These are phyloP conservation scores for Obelidium mucronatum DNA, from an alignment of 192 early-diverging fungal species.

Conservation along the genomic window DNA sequence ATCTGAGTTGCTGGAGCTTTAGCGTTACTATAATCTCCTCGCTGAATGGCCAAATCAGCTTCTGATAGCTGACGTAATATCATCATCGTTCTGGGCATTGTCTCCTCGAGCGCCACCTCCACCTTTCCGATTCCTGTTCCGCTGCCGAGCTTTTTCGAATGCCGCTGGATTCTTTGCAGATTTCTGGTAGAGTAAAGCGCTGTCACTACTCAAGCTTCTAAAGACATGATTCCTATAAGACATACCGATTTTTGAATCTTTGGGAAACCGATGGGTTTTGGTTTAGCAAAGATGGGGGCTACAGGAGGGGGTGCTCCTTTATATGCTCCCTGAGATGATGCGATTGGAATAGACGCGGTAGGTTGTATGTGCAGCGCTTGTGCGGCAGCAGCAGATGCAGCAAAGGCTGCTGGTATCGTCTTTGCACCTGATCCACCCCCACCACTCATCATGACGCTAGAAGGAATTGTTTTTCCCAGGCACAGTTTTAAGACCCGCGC, in stretches of 20 bases:
- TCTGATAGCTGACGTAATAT: neutral
- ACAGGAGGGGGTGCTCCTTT: neutral
- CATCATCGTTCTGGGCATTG: conserved; percentile 10
- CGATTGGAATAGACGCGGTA: neutral
- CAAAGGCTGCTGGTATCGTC: neutral
- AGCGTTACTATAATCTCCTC: conserved; percentile 56
- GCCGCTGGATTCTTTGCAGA: conserved; percentile 21
- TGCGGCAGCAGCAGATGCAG: neutral
- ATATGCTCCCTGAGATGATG: neutral
- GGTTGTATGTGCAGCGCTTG: neutral
- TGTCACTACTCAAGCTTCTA: neutral
- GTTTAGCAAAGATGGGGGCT: neutral
- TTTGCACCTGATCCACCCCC: neutral
- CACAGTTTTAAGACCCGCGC: too few species aligned
- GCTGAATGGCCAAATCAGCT: conserved; percentile 34
- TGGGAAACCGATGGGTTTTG: neutral
- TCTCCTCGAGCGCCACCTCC: neutral
- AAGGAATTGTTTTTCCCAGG: too few species aligned
- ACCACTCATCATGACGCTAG: too few species aligned
- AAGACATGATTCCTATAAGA: neutral
- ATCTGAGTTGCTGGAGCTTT: conserved; percentile 74
- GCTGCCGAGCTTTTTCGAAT: conserved; percentile 22
- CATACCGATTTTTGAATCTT: conserved; percentile 19
- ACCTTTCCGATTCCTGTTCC: conserved; percentile 2
- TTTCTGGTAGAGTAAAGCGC: conserved; percentile 18